Percentiles rank a stretch among this genome's conserved stretches.
Evolutionary conservation across 176 grass and related monocot genomes (phyloP).

Genomic region (Oryza coarctata): DNA sequence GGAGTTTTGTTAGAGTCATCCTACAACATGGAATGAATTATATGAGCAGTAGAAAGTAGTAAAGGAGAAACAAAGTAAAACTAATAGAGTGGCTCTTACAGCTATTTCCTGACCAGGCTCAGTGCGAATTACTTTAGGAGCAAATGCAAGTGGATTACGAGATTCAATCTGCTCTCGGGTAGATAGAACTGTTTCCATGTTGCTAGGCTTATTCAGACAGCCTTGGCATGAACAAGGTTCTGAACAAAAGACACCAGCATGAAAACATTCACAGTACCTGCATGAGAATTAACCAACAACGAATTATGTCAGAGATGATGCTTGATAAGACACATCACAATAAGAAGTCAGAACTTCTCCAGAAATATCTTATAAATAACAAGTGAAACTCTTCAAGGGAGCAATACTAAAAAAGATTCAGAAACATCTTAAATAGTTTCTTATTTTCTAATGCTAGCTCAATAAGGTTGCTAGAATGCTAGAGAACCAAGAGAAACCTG

Average conservation of each 20-base stretch:
- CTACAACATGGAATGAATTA: slow-evolving; percentile 36
- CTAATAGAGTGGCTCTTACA: slow-evolving; percentile 46
- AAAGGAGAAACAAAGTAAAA: slow-evolving; percentile 22
- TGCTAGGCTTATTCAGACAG: slow-evolving; percentile 75
- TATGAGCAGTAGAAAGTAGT: slow-evolving; percentile 36
- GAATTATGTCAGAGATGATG: not conserved
- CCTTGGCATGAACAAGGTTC: slow-evolving; percentile 91
- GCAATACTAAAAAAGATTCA: not conserved
- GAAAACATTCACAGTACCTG: slow-evolving; percentile 98
- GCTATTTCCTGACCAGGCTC: slow-evolving; percentile 65
- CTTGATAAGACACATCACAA: slow-evolving; percentile 6
- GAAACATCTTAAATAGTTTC: not conserved
- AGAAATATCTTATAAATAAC: slow-evolving; percentile 12
- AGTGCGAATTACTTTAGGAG: slow-evolving; percentile 87
- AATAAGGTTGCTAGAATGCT: not conserved
- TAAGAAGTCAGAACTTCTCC: slow-evolving; percentile 1
- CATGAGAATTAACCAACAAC: slow-evolving; percentile 29
- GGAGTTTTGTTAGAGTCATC: slow-evolving; percentile 90
- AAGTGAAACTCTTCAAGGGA: slow-evolving; percentile 16
- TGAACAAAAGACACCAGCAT: slow-evolving; percentile 96
- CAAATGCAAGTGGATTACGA: slow-evolving; percentile 98
- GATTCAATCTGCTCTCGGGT: slow-evolving; percentile 95
- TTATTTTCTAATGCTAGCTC: not conserved
- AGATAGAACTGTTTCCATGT: slow-evolving; percentile 79
- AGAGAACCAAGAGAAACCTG: not conserved